phyloP scores from a whole-genome alignment of 2,329 filamentous ascomycete genomes.

The Pleurostoma richardsiae region DNA sequence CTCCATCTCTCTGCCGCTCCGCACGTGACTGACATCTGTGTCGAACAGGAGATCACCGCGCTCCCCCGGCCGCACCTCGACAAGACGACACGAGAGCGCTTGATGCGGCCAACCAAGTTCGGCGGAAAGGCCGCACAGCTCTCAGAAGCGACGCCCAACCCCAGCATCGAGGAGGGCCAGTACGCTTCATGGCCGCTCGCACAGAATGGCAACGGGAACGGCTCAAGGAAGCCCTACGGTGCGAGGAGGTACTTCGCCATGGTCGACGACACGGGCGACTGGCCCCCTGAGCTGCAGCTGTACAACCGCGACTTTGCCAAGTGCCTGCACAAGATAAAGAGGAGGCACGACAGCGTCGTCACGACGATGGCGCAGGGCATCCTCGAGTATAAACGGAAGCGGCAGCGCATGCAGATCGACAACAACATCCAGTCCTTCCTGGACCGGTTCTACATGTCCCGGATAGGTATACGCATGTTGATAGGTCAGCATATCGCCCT shows the following conservation, averaged over 20 bases:
- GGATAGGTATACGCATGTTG: conserved; percentile 98
- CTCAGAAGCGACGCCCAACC: conserved; percentile 81
- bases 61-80: conserved; percentile 73
- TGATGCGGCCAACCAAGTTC: conserved; percentile 62
- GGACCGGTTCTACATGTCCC: conserved; percentile 99
- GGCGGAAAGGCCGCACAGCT: conserved; percentile 62
- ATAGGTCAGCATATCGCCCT: conserved; percentile 98
- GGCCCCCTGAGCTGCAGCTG: conserved; percentile 89
- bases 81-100: conserved; percentile 69
- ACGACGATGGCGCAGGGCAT: conserved; percentile 98
- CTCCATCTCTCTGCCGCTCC: conserved; percentile 89
- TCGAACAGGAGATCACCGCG: conserved; percentile 79
- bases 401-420: conserved; percentile 97
- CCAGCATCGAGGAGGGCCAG: conserved; percentile 80
- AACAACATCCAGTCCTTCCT: conserved; percentile 96
- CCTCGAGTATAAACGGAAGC: conserved; percentile 92
- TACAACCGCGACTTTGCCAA: conserved; percentile 91
- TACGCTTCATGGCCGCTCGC: conserved; percentile 57
- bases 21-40: conserved; percentile 56
- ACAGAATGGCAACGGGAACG: conserved; percentile 38
- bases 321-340: conserved; percentile 88
- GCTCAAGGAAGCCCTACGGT: conserved; percentile 40
- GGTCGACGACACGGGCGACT: conserved; percentile 81
- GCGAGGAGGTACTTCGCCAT: conserved; percentile 82
- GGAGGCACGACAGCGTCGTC: conserved; percentile 92